A percentile compares a stretch with the other conserved stretches of the same genome.
Conservation (phyloP, 2,329 filamentous ascomycete species). For the Colletotrichum destructivum region DNA sequence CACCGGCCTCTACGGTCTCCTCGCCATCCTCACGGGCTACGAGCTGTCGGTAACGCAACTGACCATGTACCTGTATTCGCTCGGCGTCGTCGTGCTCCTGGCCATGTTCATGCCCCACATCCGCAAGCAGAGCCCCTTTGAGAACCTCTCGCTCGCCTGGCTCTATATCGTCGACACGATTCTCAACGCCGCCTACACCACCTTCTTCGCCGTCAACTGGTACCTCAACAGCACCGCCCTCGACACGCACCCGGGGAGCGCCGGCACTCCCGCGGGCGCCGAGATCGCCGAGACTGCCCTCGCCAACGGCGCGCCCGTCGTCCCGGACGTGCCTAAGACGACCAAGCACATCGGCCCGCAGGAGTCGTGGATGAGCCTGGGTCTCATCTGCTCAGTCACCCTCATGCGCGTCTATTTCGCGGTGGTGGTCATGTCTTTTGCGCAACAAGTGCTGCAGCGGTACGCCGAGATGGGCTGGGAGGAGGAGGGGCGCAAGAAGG, state of each 20-base stretch:
- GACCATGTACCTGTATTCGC: slow-evolving; percentile 92
- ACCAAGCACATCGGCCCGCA: slow-evolving; percentile 55
- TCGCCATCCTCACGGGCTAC: slow-evolving; percentile 90
- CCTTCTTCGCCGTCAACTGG: slow-evolving; percentile 87
- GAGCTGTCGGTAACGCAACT: slow-evolving; percentile 86
- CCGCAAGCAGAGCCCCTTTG: slow-evolving; percentile 82
- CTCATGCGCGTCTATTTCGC: slow-evolving; percentile 86
- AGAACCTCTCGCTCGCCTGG: slow-evolving; percentile 86
- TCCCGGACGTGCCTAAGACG: slow-evolving; percentile 40
- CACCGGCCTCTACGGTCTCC: slow-evolving; percentile 89
- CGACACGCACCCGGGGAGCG: slow-evolving; percentile 42
- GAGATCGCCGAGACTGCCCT: slow-evolving; percentile 40
- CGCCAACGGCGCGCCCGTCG: slow-evolving; percentile 40
- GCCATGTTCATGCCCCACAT: slow-evolving; percentile 84
- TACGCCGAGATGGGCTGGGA: slow-evolving; percentile 42
- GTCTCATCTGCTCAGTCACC: slow-evolving; percentile 82
- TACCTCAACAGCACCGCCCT: slow-evolving; percentile 76
- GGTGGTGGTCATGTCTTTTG: slow-evolving; percentile 86
- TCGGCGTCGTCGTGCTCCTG: slow-evolving; percentile 77
- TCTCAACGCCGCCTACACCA: slow-evolving; percentile 86
- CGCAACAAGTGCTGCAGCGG: slow-evolving; percentile 78
- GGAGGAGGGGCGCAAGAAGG: slow-evolving; percentile 53
- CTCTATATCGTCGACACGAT: slow-evolving; percentile 87
- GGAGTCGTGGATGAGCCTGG: slow-evolving; percentile 81
- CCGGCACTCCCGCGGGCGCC: slow-evolving; percentile 36